Conservation (phyloP, 176 grass and related monocot genomes). For the Aegilops bicornis region DNA sequence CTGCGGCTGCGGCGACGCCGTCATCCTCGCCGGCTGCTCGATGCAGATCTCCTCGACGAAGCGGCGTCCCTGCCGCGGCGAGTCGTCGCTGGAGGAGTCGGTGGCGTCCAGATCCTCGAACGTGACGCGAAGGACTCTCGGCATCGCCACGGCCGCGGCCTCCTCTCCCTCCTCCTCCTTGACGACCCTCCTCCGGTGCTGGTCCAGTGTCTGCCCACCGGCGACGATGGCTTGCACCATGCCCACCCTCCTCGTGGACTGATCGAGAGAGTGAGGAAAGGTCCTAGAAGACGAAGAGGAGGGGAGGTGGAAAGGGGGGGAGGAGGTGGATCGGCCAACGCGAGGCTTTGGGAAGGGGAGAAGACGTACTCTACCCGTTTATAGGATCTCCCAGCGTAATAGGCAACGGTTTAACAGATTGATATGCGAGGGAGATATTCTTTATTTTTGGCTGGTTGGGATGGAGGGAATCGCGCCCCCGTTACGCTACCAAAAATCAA, state of each 20-base stretch:
- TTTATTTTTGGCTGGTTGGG: neutral
- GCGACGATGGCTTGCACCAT: neutral
- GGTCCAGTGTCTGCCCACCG: neutral
- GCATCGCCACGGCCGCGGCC: neutral
- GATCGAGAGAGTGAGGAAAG: neutral
- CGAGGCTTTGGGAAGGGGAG: neutral
- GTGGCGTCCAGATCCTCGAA: slow-evolving; percentile 45
- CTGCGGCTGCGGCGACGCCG: no score
- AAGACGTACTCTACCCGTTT: neutral
- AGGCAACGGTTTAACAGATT: neutral
- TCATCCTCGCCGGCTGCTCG: neutral
- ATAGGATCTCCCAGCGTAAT: neutral
- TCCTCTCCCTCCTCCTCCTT: neutral
- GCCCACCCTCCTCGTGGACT: neutral
- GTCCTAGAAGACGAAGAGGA: neutral
- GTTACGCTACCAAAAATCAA: neutral
- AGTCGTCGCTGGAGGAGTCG: slow-evolving; percentile 48
- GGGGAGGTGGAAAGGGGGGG: neutral
- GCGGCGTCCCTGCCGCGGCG: neutral
- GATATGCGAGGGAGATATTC: neutral
- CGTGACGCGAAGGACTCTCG: slow-evolving; percentile 12
- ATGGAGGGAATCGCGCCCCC: neutral
- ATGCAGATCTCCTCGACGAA: slow-evolving; percentile 44
- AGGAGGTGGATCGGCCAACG: neutral
- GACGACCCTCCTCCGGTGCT: neutral